Base-by-base conservation (phyloP, 805 yeast species). In the Ogataea nonfermentans region DNA sequence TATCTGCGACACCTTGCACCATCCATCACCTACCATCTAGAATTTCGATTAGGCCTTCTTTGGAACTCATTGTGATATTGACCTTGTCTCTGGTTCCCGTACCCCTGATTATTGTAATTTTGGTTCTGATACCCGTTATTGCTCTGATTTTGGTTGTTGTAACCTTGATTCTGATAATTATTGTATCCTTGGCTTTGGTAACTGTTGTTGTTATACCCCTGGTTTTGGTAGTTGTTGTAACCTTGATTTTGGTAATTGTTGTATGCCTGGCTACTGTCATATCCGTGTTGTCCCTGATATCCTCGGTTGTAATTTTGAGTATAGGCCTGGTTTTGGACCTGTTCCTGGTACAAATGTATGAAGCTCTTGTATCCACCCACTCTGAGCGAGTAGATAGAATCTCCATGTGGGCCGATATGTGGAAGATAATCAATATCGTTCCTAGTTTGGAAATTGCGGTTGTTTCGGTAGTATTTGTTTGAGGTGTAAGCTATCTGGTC, bases 401-500 rank as follows among this genome's bases (percentile, higher is more conserved):
- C 59, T 9, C 76, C 72, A 19, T 55, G 59, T n/a, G 79, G 79
- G 0, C 81, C 81, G 30, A 71, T 66, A 47, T 74, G 73, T 24
- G 63, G 60, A 37, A 59, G 62, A 55, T 68, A 66, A 27, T 61
- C 66, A 12, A 60, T 57, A 25, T 53, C 56, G 12, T 45, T 33
- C 12, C 35, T 46, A n/a, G 43, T 32, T 12, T 54, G 56, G 35
- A 52, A 52, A 23, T 59, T 55, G 17, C 56, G 48, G 32, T 57
- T 57, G 33, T 51, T 51, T 32, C 65, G 54, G 35, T 59, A 55
- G 42, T 66, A 61, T 33, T 66, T 63, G 41, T 62, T 57, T 24
- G 51, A 40, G 3, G 77, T 78, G 51, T 78, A 73, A 23, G 71
- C 53, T 10, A 87, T 68, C 9, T 72, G 65, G 46, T 82, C 87